Percentiles rank a stretch among this genome's conserved stretches.
Conservation (phyloP, 2,329 filamentous ascomycete species). For the Penicillium griseofulvum region DNA sequence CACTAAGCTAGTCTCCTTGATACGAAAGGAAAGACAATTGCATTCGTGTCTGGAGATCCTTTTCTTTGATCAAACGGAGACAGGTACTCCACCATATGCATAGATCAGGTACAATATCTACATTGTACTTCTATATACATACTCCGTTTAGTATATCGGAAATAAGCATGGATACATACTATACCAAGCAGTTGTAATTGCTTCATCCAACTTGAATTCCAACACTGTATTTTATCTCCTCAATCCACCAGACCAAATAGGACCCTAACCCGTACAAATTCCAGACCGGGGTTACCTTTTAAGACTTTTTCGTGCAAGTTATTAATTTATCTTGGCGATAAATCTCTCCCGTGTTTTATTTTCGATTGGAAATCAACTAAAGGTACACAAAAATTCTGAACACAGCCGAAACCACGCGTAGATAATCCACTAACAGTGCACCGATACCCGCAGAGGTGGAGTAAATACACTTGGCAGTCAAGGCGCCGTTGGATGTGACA, state of each 20-base stretch:
- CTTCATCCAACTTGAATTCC: background rate
- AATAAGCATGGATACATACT: background rate
- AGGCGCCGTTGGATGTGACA: background rate
- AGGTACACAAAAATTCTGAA: background rate
- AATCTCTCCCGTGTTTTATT: background rate
- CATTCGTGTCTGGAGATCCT: background rate
- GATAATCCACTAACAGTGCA: background rate
- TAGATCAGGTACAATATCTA: background rate
- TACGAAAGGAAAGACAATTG: slow-evolving; percentile 5
- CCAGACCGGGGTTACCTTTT: background rate
- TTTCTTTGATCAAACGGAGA: background rate
- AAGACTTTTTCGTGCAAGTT: background rate
- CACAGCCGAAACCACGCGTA: background rate
- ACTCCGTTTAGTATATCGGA: background rate
- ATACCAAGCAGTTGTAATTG: background rate
- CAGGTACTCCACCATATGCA: background rate
- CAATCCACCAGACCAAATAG: background rate
- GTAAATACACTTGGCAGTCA: background rate
- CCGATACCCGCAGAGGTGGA: background rate
- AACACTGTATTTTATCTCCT: background rate
- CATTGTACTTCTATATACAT: background rate
- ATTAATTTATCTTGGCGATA: background rate
- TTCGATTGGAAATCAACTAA: background rate
- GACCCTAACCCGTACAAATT: background rate
- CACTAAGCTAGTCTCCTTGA: background rate